A percentile compares a stretch with the other conserved stretches of the same genome.
Conservation (phyloP, 495 filamentous ascomycete species). For the Pyronema domesticum region DNA sequence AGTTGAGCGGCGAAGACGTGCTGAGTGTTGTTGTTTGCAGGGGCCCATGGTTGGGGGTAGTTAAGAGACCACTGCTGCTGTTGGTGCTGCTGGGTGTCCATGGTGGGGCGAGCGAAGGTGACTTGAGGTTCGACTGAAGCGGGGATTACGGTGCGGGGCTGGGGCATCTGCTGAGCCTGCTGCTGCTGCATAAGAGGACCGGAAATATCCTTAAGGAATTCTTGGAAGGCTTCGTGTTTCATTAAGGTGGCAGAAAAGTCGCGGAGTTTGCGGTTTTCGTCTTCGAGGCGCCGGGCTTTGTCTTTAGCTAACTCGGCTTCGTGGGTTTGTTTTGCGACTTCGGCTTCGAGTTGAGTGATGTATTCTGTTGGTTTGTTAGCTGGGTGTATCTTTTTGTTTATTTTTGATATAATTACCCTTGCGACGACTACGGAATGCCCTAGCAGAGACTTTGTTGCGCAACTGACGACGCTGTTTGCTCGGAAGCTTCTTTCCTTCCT, state of each 20-base stretch:
- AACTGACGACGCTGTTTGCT: conserved; percentile 88
- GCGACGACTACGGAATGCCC: conserved; percentile 83
- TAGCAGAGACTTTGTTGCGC: conserved; percentile 93
- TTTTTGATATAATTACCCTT: conserved; percentile 51
- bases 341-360: conserved; percentile 75
- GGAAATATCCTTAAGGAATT: conserved; percentile 47
- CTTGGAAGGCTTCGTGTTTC: conserved; percentile 67
- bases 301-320: conserved; percentile 19
- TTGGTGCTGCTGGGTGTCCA: conserved; percentile 44
- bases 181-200: not conserved
- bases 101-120: conserved; percentile 25
- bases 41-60: conserved; percentile 5
- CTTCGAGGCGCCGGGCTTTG: conserved; percentile 17
- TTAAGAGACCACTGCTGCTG: conserved; percentile 21
- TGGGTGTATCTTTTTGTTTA: not conserved
- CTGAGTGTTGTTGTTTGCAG: conserved; percentile 24
- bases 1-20: conserved; percentile 69
- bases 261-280: conserved; percentile 16
- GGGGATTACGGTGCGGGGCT: conserved; percentile 22
- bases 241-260: conserved; percentile 62
- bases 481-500: conserved; percentile 91
- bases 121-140: conserved; percentile 10
- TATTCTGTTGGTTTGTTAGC: conserved; percentile 47
- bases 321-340: conserved; percentile 35
- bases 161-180: conserved; percentile 27